Conservation (phyloP, 2,329 filamentous ascomycete genomes). For the Hypoxylon rubiginosum region DNA sequence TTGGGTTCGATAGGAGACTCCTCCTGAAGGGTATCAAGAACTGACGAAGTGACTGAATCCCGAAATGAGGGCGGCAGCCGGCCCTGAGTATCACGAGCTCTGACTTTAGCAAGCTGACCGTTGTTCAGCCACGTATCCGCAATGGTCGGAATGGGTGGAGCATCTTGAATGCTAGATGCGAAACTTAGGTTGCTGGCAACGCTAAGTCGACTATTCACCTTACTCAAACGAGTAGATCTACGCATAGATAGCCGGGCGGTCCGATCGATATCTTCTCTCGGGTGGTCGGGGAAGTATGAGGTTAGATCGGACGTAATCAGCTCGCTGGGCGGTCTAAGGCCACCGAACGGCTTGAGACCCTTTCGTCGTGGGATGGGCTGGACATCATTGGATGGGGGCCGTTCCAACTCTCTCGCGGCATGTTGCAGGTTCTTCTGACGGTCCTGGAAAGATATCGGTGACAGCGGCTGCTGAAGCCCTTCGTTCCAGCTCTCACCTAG, state of each 20-base stretch:
- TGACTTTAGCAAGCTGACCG: conserved; percentile 65
- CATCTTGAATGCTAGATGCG: conserved; percentile 91
- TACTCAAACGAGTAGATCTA: conserved; percentile 89
- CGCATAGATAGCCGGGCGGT: conserved; percentile 94
- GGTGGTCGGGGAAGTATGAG: conserved; percentile 96
- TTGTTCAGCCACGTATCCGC: conserved; percentile 89
- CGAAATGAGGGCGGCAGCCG: conserved; percentile 75
- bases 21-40: conserved; percentile 90
- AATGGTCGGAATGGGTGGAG: conserved; percentile 94
- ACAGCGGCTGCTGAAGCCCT: conserved; percentile 84
- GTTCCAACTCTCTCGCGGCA: conserved; percentile 69
- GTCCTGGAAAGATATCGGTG: conserved; percentile 80
- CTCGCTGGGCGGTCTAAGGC: conserved; percentile 93
- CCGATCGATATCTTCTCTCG: conserved; percentile 93
- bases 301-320: conserved; percentile 96
- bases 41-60: conserved; percentile 89
- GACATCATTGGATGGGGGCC: conserved; percentile 65
- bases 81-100: conserved; percentile 59
- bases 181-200: conserved; percentile 95
- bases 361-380: conserved; percentile 62
- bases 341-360: conserved; percentile 84
- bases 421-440: conserved; percentile 76
- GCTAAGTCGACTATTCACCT: conserved; percentile 91
- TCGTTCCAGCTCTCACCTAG: conserved; percentile 89
- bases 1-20: conserved; percentile 89